Base-by-base conservation (phyloP, 1,284 basidiomycete species). In the Naganishia cerealis region DNA sequence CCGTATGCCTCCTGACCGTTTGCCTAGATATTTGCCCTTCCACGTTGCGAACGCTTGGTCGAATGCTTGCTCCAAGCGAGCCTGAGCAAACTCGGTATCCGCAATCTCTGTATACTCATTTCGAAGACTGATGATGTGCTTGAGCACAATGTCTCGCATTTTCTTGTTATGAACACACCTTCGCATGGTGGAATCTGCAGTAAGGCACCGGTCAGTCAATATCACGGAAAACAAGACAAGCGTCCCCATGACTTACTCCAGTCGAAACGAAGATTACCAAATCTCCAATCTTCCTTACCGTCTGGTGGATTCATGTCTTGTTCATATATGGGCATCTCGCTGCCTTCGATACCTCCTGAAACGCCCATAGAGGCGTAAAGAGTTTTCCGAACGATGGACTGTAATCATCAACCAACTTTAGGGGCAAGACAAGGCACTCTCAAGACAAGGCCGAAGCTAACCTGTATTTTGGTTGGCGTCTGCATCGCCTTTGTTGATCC, bases 41-140 rank as follows among this genome's bases (percentile, higher is more conserved):
- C 70, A 71, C 13, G 57, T 67, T 8, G 55, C 67, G 50, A 67
- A 71, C 21, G 70, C 66, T 57, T 71, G 70, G 26, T 71, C 70
- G 36, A 68, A 71, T 7, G 70, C 42, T 10, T 65, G 57, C 18
- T 71, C 70, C 42, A 71, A 24, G 12, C 67, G 61, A 29, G 40
- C 61, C 24, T 52, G 59, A 7, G 40, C 57, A 46, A 71, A 71
- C 21, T 71, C 70, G 6, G 39, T n/a, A 29, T 71, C 70, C 10
- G 67, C 57, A 15, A 71, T 68, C 53, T 65, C 67, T 26, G 62
- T 42, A 46, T 71, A 71, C 18, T 63, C 62, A 3, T 40, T 12
- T 46, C 70, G 70, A 29, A 63, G 62, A 12, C 67, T 46, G 26
- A 48, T 53, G 50, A 71, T 68, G 36, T 71, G 70, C 13, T 66